Base-by-base conservation (phyloP, 139 green algal genomes). In the Chlamydomonas asymmetrica region DNA sequence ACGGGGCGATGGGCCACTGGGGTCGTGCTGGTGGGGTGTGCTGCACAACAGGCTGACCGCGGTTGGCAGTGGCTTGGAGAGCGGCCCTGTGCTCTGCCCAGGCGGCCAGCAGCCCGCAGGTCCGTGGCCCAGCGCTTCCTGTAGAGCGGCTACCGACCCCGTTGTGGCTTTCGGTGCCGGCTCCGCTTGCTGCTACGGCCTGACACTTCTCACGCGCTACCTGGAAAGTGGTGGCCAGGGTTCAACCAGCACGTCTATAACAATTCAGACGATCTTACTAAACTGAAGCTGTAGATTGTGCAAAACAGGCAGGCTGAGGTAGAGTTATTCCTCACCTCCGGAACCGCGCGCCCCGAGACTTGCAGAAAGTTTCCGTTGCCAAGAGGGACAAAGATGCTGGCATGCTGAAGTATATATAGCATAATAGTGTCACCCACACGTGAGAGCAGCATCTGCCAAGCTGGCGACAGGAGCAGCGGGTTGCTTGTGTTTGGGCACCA, bases 361-460 rank as follows among this genome's bases (percentile, higher is more conserved):
- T 94, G 89, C 68, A 94, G 82, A 71, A 74, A 91, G 80, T 79
- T 86, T 34, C 81, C 76, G 71, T 86, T 85, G 37, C 82, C 66
- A 34, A 94, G 71, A 5, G 70, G 81, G 18, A 70, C 34, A 60
- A 95, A 95, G 16, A 95, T 66, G 40, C 67, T 73, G 32, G 56
- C 63, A 52, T 93, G 83, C 37, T 88, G 76, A 63, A 95, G 87
- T 54, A 95, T 79, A 56, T 85, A 73, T 63, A 93, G 80, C 91
- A 95, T 88, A 2, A 93, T 27, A 4, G 81, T 83, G 69, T 94
- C 89, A 0, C 91, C 91, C 16, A 92, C 81, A 16, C 87, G 80
- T 3, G 73, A 71, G 50, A 91, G 87, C 76, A 95, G 74, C 61
- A 82, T 71, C 64, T 72, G 67, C 85, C 87, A 87, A 32, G 74